These are phyloP conservation scores for Trichophaea hybrida DNA, from an alignment of 2,329 filamentous ascomycete genomes.

Conservation along the genomic window DNA sequence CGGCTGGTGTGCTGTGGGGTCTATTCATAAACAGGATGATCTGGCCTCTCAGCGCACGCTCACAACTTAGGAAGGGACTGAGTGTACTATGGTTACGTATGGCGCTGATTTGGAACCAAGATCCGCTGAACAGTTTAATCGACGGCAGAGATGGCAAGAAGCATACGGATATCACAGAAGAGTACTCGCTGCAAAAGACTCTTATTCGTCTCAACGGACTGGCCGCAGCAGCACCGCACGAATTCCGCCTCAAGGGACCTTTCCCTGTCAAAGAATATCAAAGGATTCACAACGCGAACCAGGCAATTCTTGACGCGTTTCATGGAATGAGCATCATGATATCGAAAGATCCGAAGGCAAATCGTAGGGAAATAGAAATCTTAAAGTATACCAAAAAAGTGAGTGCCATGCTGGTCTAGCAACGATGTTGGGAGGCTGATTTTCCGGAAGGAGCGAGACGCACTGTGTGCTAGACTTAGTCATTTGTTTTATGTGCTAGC, in stretches of 20 bases:
- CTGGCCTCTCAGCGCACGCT: conserved; percentile 83
- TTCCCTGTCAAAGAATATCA: conserved; percentile 64
- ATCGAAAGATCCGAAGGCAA: conserved; percentile 59
- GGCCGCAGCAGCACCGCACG: conserved; percentile 60
- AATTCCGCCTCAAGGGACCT: conserved; percentile 77
- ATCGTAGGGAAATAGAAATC: conserved; percentile 66
- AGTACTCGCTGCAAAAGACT: conserved; percentile 58
- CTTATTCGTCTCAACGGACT: conserved; percentile 30
- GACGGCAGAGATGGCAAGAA: conserved; percentile 35
- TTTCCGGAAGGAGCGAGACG: conserved; percentile 50
- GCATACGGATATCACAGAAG: conserved; percentile 81
- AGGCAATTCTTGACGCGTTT: conserved; percentile 78
- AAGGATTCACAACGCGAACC: conserved; percentile 63
- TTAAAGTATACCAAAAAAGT: conserved; percentile 54
- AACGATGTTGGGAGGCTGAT: background rate
- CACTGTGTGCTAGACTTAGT: conserved; percentile 76
- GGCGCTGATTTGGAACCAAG: conserved; percentile 90
- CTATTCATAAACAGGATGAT: conserved; percentile 77
- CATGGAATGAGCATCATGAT: conserved; percentile 93
- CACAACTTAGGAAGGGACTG: conserved; percentile 77
- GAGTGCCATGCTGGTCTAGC: background rate
- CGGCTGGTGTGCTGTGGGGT: conserved; percentile 80
- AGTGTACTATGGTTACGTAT: conserved; percentile 88
- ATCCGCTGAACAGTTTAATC: conserved; percentile 62
- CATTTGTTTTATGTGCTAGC: conserved; percentile 79